These are phyloP conservation scores for Petunia secreta DNA, from an alignment of 257 asterid species.

Conservation along the genomic window DNA sequence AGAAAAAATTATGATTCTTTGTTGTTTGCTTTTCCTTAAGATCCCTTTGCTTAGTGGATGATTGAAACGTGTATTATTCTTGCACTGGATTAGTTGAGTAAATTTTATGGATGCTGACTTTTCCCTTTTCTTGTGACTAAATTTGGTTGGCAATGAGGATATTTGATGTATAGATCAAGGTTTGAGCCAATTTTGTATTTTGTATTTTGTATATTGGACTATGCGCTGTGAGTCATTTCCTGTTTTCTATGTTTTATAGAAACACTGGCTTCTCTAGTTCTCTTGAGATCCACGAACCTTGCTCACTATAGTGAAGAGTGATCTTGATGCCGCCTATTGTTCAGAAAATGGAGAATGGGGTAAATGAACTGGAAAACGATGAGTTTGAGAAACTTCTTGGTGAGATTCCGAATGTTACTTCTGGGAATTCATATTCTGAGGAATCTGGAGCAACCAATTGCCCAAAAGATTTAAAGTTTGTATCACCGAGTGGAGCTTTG, in stretches of 20 bases:
- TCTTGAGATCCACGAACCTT: neutral
- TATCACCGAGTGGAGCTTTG: neutral
- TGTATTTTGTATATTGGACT: constrained; percentile 11
- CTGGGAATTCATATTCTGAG: constrained; percentile 18
- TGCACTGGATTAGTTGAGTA: neutral
- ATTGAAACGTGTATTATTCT: neutral
- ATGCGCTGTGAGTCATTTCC: neutral
- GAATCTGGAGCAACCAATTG: constrained; percentile 6
- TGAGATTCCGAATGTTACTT: constrained; percentile 23
- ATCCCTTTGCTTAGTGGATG: neutral
- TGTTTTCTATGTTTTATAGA: neutral
- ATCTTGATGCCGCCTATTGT: constrained; percentile 18
- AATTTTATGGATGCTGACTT: neutral
- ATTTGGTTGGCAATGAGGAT: neutral
- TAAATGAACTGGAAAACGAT: constrained; percentile 19
- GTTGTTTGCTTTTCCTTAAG: neutral
- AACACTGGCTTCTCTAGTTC: neutral
- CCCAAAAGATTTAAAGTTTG: constrained; percentile 13
- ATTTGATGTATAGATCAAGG: neutral
- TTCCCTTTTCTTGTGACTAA: neutral
- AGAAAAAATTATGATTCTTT: neutral
- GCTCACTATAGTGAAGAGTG: neutral
- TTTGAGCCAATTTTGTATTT: neutral
- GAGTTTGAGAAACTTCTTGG: constrained; percentile 25
- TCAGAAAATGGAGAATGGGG: constrained; percentile 11